Base-by-base conservation (phyloP, 306 rosid species). In the Comarum palustre region DNA sequence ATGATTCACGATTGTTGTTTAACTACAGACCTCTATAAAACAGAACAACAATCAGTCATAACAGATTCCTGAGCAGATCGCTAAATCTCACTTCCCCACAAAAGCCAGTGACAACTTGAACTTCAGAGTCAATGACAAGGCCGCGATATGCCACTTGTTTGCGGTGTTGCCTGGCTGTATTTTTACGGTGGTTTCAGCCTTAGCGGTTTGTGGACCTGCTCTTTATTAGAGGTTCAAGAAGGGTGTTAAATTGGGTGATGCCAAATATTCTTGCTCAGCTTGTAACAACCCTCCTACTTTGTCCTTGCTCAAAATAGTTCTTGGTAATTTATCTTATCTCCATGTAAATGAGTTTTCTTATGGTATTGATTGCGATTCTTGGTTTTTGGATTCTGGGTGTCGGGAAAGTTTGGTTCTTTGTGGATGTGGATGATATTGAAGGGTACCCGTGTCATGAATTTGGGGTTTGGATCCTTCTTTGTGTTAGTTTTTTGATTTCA, bases 201-300 rank as follows among this genome's bases (percentile, higher is more conserved):
- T 94, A 58, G 96, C 78, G 0, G 96, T 94, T 22, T 94, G 93
- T 32, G 96, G 97, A 0, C 98, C 99, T 31, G 95, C 95, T 15
- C 77, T 94, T 38, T 94, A 89, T 75, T 91, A 95, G 99, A 77
- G 90, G 73, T 91, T 89, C 90, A 91, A 91, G 78, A 91, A 89
- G 55, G 39, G 72, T 68, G 46, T 90, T 15, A 16, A 47, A 59
- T 87, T n/a, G n/a, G n/a, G n/a, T n/a, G n/a, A n/a, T n/a, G n/a
- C n/a, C n/a, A n/a, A n/a, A n/a, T n/a, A n/a, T n/a, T n/a, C 97
- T 47, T 94, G 99, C 42, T 85, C 99, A 79, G 87, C 96, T 2
- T 94, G 99, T 73, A 32, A 85, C 52, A 91, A 97, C n/a, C 99
- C 99, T 76, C 95, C 96, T 62, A 97, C 97, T 65, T 68, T 94